Percentiles rank a stretch among this genome's conserved stretches.
These are phyloP conservation scores for Dalbergia cultrata DNA, from an alignment of 306 rosid species.

Conservation along the genomic window DNA sequence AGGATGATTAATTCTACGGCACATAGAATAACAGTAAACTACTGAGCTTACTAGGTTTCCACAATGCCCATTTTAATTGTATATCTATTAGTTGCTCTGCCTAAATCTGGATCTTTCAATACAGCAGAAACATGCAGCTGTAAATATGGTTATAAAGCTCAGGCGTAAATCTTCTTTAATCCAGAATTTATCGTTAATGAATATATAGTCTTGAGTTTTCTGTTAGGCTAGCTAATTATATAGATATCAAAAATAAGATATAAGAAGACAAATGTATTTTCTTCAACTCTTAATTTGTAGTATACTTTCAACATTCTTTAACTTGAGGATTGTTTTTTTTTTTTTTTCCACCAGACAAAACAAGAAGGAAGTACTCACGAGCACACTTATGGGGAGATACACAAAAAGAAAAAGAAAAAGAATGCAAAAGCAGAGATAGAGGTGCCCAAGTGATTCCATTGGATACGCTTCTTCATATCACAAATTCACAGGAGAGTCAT, in stretches of 20 bases:
- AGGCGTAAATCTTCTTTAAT: no score
- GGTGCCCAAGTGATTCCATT: not conserved
- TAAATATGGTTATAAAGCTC: no score
- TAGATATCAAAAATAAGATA: no score
- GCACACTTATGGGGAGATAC: not conserved
- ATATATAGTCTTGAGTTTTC: not conserved
- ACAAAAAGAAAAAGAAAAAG: not conserved
- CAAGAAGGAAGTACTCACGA: conserved; percentile 3
- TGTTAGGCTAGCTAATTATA: not conserved
- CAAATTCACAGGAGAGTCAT: not conserved
- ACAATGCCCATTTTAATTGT: no score
- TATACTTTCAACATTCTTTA: not conserved
- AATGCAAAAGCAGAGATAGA: not conserved
- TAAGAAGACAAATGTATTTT: no score
- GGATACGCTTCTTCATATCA: not conserved
- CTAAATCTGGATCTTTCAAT: no score
- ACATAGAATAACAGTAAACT: no score
- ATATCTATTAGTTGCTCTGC: no score
- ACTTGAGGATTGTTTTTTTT: not conserved
- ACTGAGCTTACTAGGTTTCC: no score
- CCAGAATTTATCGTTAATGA: no score
- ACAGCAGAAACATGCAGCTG: no score
- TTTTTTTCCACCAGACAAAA: not conserved
- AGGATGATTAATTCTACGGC: no score
- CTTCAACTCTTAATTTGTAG: not conserved